Evolutionary conservation across 192 early-diverging fungal species (phyloP).

Genomic region (Rhizophagus prolifer): DNA sequence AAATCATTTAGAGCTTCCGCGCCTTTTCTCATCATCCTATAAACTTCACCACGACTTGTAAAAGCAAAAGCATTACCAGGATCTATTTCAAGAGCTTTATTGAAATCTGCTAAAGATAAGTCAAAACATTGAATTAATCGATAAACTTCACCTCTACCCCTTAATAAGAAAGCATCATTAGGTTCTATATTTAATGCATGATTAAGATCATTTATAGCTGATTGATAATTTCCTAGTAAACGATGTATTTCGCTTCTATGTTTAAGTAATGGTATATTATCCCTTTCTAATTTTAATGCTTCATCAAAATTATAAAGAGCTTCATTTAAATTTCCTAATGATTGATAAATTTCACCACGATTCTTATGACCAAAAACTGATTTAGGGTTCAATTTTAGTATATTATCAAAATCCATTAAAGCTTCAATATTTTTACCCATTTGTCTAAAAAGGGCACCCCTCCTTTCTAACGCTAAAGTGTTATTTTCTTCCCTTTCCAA

Average conservation of each 20-base stretch:
- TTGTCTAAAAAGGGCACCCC: not conserved
- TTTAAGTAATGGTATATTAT: not conserved
- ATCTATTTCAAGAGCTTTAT: constrained; percentile 6
- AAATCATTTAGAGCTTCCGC: not conserved
- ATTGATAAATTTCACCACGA: not conserved
- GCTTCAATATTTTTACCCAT: not conserved
- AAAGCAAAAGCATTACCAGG: constrained; percentile 13
- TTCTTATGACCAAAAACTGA: not conserved
- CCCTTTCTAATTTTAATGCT: constrained; percentile 4
- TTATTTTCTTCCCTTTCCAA: constrained; percentile 5
- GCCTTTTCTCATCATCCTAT: constrained; percentile 1
- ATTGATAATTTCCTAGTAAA: not conserved
- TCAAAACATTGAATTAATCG: not conserved
- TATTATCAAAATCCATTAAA: not conserved
- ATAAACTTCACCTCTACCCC: constrained; percentile 8
- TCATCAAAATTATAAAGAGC: not conserved
- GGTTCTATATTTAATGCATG: not conserved
- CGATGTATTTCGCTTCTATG: constrained; percentile 6
- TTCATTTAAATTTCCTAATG: not conserved
- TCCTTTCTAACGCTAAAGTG: not conserved
- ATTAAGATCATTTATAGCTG: not conserved
- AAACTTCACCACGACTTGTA: constrained; percentile 15
- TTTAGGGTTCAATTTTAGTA: not conserved
- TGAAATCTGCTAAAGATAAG: not conserved
- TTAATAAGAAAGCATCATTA: not conserved